phyloP scores from a whole-genome alignment of 345 rosid species.

The Clausena lansium region DNA sequence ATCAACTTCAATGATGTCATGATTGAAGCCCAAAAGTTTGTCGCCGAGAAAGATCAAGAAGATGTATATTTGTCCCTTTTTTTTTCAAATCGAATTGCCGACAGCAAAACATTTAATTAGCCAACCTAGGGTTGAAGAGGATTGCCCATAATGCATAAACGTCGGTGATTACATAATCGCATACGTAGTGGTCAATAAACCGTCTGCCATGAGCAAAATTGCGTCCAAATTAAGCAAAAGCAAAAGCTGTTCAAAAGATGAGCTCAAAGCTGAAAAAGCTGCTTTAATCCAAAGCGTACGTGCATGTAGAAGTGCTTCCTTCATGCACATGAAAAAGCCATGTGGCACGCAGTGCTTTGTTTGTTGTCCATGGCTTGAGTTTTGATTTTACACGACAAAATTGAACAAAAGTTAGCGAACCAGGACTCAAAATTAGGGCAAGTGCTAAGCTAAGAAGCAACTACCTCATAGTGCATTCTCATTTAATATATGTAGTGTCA shows the following conservation, averaged over 20 bases:
- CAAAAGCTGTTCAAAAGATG: not conserved
- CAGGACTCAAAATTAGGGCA: not conserved
- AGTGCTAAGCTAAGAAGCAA: not conserved
- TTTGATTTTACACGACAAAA: not conserved
- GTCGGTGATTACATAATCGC: not conserved
- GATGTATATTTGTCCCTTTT: too few species aligned
- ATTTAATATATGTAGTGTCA: too few species aligned
- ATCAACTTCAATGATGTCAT: slow-evolving; percentile 7
- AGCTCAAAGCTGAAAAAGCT: not conserved
- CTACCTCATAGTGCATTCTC: too few species aligned
- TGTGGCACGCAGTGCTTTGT: slow-evolving; percentile 10
- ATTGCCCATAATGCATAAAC: not conserved
- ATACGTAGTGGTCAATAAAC: not conserved
- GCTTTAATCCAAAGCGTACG: not conserved
- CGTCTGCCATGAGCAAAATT: slow-evolving; percentile 21
- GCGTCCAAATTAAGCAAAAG: slow-evolving; percentile 1
- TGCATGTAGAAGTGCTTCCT: not conserved
- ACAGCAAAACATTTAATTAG: too few species aligned
- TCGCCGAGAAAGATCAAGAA: too few species aligned
- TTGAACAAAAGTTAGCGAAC: slow-evolving; percentile 14
- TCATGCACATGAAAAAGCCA: slow-evolving; percentile 26
- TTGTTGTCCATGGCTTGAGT: not conserved
- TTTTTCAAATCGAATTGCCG: not conserved
- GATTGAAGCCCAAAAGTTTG: not conserved
- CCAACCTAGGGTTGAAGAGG: not conserved